phyloP scores from a whole-genome alignment of 768 basidiomycete species.

The Tulasnella sp. region DNA sequence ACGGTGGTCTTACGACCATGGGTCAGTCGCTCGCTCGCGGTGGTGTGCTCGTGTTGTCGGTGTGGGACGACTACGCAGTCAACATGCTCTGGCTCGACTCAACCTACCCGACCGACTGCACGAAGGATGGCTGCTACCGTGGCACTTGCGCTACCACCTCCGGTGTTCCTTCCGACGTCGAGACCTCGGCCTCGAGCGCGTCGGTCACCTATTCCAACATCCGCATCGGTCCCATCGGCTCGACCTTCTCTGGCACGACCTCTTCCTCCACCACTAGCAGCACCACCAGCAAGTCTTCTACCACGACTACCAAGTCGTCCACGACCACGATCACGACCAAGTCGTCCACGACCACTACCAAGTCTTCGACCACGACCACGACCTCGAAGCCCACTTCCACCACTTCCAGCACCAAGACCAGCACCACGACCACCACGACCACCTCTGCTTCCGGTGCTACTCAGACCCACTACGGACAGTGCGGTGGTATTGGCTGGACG shows the following conservation, averaged over 20 bases:
- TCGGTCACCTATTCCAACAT: conserved; percentile 14
- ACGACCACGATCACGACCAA: not conserved
- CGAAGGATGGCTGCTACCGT: conserved; percentile 11
- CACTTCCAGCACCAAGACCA: not conserved
- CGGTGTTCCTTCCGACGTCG: conserved; percentile 9
- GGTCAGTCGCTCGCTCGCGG: conserved; percentile 30
- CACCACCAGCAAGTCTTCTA: not conserved
- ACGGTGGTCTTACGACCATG: conserved; percentile 33
- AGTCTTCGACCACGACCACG: not conserved
- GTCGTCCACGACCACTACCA: not conserved
- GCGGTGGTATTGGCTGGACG: conserved; percentile 14
- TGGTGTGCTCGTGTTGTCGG: conserved; percentile 37
- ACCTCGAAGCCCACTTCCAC: too few relatives aligned
- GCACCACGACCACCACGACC: not conserved
- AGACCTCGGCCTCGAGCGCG: not conserved
- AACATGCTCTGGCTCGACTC: conserved; percentile 42
- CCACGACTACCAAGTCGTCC: not conserved
- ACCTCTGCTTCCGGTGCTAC: conserved; percentile 1
- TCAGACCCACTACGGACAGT: conserved; percentile 10
- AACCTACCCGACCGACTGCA: conserved; percentile 8
- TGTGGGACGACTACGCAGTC: conserved; percentile 46
- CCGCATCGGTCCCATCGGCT: conserved; percentile 14
- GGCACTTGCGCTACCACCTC: conserved; percentile 15
- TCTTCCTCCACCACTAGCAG: not conserved
- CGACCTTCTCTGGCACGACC: conserved; percentile 5